These are phyloP conservation scores for Cryoendolithus antarcticus DNA, from an alignment of 2,329 filamentous ascomycete genomes.

Conservation along the genomic window DNA sequence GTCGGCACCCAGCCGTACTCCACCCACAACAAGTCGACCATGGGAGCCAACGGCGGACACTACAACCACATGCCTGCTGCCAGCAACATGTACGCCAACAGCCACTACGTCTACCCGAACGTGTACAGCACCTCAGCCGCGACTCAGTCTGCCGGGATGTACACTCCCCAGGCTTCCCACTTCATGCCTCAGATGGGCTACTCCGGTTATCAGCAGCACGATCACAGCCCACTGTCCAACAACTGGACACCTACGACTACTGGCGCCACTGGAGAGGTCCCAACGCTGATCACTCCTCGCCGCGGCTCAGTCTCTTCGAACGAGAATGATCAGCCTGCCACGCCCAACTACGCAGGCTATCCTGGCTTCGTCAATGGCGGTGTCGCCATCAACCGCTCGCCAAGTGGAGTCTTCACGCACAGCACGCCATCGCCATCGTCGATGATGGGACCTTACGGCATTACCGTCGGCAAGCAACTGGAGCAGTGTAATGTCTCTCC, in stretches of 20 bases:
- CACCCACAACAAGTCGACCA: constrained; percentile 20
- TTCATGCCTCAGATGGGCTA: constrained; percentile 33
- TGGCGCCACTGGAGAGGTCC: constrained; percentile 35
- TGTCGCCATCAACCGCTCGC: constrained; percentile 38
- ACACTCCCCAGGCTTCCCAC: constrained; percentile 29
- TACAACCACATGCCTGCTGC: constrained; percentile 18
- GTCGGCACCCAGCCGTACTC: constrained; percentile 23
- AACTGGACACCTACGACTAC: constrained; percentile 30
- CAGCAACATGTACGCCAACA: constrained; percentile 19
- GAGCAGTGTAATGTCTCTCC: constrained; percentile 31
- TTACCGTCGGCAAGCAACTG: constrained; percentile 24
- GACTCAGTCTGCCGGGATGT: constrained; percentile 29
- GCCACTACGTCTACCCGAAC: constrained; percentile 23
- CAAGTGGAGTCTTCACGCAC: constrained; percentile 35
- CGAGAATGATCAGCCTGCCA: constrained; percentile 40
- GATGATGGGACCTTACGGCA: constrained; percentile 32
- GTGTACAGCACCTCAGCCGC: constrained; percentile 15
- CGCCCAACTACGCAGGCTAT: constrained; percentile 34
- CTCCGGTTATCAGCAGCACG: constrained; percentile 31
- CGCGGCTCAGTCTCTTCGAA: constrained; percentile 41
- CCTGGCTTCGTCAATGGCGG: constrained; percentile 25
- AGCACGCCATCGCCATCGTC: constrained; percentile 40
- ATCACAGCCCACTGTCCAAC: constrained; percentile 35
- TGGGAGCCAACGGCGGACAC: constrained; percentile 13
- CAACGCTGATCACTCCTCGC: constrained; percentile 38